Conservation (phyloP, 306 rosid genomes). For the Sindora glabra region DNA sequence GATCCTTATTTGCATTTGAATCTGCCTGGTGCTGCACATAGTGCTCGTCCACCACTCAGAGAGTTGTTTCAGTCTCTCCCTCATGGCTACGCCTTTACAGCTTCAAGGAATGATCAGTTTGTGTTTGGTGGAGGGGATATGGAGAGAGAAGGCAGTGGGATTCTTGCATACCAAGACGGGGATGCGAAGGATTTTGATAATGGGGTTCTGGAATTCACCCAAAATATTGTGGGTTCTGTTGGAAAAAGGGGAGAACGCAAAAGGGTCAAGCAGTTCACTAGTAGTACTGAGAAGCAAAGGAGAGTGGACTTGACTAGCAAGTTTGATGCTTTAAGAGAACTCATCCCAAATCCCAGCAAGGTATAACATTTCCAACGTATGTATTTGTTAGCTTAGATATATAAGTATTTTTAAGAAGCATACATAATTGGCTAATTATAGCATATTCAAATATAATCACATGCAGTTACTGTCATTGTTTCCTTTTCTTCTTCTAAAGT, state of each 20-base stretch:
- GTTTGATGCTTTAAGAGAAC: conserved; percentile 29
- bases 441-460: not conserved
- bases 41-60: conserved; percentile 35
- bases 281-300: conserved; percentile 51
- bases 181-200: conserved; percentile 33
- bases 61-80: conserved; percentile 42
- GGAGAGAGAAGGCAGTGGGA: conserved; percentile 31
- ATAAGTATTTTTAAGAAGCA: no score
- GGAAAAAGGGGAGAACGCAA: conserved; percentile 41
- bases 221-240: conserved; percentile 24
- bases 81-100: conserved; percentile 25
- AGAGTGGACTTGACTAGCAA: conserved; percentile 50
- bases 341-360: conserved; percentile 66
- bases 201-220: conserved; percentile 45
- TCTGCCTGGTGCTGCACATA: conserved; percentile 49
- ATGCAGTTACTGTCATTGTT: not conserved
- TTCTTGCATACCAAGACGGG: conserved; percentile 36
- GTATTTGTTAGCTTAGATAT: not conserved
- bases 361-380: conserved; percentile 11
- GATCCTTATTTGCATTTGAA: conserved; percentile 59
- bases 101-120: conserved; percentile 28
- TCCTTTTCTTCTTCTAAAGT: no score
- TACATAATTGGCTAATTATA: not conserved
- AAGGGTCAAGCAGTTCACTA: conserved; percentile 35
- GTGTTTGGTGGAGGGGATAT: conserved; percentile 24